phyloP scores from a whole-genome alignment of 495 filamentous ascomycete genomes.

The Xylaria venustula region DNA sequence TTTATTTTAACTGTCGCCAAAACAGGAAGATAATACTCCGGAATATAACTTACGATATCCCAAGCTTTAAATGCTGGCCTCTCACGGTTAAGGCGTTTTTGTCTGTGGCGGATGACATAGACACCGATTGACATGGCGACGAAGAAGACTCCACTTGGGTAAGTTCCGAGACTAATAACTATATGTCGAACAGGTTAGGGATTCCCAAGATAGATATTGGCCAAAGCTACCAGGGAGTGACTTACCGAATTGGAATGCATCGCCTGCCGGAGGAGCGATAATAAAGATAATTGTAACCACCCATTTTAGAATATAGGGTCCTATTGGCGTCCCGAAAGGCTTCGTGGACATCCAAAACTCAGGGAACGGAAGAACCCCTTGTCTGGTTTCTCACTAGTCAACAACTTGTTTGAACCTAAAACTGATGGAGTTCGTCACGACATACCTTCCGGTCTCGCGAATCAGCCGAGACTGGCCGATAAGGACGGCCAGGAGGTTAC shows the following conservation, averaged over 20 bases:
- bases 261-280: slow-evolving; percentile 62
- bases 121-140: slow-evolving; percentile 54
- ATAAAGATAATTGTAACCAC: slow-evolving; percentile 62
- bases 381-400: slow-evolving; percentile 34
- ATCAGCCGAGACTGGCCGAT: slow-evolving; percentile 58
- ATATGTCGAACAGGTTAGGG: slow-evolving; percentile 17
- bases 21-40: too few species aligned
- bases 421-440: neutral
- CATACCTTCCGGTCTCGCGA: slow-evolving; percentile 56
- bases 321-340: slow-evolving; percentile 62
- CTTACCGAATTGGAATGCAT: slow-evolving; percentile 63
- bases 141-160: slow-evolving; percentile 55
- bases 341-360: slow-evolving; percentile 62
- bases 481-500: slow-evolving; percentile 60
- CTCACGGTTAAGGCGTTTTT: slow-evolving; percentile 43
- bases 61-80: slow-evolving; percentile 52
- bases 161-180: slow-evolving; percentile 56
- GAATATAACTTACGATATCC: slow-evolving; percentile 29
- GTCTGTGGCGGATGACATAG: slow-evolving; percentile 50
- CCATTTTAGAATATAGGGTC: slow-evolving; percentile 60
- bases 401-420: neutral
- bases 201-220: neutral
- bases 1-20: too few species aligned
- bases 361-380: slow-evolving; percentile 64
- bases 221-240: neutral